Percentiles rank a stretch among this genome's conserved stretches.
These are phyloP conservation scores for Rauvolfia tetraphylla DNA, from an alignment of 257 asterid genomes.

Conservation along the genomic window DNA sequence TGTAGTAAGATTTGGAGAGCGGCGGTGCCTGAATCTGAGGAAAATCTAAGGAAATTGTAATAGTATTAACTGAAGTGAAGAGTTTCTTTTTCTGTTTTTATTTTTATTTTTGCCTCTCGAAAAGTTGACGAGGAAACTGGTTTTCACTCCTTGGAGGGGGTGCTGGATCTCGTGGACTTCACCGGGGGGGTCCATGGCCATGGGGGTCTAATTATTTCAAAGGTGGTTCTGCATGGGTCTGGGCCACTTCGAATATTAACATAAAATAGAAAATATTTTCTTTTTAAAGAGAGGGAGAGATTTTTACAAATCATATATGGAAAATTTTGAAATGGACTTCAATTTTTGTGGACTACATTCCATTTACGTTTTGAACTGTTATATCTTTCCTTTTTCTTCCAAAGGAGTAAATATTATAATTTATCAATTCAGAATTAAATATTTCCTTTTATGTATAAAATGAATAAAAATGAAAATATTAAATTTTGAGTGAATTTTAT, in stretches of 20 bases:
- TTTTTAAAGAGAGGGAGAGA: not conserved
- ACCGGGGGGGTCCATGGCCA: slow-evolving; percentile 17
- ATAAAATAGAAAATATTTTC: not conserved
- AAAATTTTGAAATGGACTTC: too few species aligned
- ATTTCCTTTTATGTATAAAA: too few species aligned
- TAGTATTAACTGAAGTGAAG: not conserved
- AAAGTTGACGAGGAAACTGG: slow-evolving; percentile 7
- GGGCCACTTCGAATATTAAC: not conserved
- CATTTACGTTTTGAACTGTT: too few species aligned
- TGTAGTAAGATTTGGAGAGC: not conserved
- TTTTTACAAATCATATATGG: not conserved
- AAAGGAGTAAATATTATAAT: too few species aligned
- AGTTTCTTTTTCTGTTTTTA: not conserved
- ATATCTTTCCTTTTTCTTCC: too few species aligned
- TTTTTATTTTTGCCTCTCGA: not conserved
- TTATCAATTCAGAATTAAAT: too few species aligned
- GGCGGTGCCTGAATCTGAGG: not conserved
- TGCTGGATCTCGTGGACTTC: slow-evolving; percentile 17
- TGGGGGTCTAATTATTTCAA: slow-evolving; percentile 14
- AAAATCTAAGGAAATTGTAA: slow-evolving; percentile 3
- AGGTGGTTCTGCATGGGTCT: slow-evolving; percentile 13
- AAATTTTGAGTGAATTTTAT: too few species aligned
- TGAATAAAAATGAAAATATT: too few species aligned
- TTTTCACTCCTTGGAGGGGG: slow-evolving; percentile 6
- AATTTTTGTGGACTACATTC: too few species aligned